Base-by-base conservation (phyloP, 1,284 basidiomycete genomes). In the Apiotrichum brassicae region DNA sequence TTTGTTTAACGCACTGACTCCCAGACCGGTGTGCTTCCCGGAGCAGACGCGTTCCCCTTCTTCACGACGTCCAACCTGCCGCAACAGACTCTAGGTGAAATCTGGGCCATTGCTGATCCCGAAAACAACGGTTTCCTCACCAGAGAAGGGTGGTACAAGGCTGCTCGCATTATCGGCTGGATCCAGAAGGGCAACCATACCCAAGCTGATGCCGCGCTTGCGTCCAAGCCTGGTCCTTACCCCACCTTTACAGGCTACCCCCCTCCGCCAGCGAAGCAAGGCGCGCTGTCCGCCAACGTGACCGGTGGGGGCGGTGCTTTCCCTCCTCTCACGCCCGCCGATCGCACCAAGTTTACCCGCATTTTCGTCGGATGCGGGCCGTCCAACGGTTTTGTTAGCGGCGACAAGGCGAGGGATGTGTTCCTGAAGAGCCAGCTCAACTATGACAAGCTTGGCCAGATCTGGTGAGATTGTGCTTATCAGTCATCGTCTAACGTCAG, bases 391-490 rank as follows among this genome's bases (percentile, higher is more conserved):
- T 70, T 94, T 26, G 74, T 97, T 16, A 59, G 70, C 81, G 92
- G 88, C 42, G 87, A 94, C 35, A 90, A 94, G 75, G 91, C 93
- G 12, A 81, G 87, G 53, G 85, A 91, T 63, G 82, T 97, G 48
- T 97, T 98, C 66, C 76, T 97, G 62, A 97, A 90, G 76, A 95
- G 91, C 43, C 86, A 90, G 64, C 79, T 99, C 34, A 79, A 85
- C 3, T 85, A 87, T 60, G 92, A 95, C 49, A 87, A 87, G 65
- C 81, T 99, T 24, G 85, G 87, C 34, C 86, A 89, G 68, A 95
- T 98, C 73, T 99, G 95, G 94, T 88, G 55, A 52, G 82, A 48
- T 35, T 3, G 6, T 35, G 20, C 11, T 9, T 14, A 3, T 18
- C 12, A 14, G 5, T 13, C 12, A 22, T 3, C 2, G 12, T 34